Evolutionary conservation across 441 rosid species (phyloP), one percentile per base, ranked within the genome.

Genomic region (Pelargonium citronellum): DNA sequence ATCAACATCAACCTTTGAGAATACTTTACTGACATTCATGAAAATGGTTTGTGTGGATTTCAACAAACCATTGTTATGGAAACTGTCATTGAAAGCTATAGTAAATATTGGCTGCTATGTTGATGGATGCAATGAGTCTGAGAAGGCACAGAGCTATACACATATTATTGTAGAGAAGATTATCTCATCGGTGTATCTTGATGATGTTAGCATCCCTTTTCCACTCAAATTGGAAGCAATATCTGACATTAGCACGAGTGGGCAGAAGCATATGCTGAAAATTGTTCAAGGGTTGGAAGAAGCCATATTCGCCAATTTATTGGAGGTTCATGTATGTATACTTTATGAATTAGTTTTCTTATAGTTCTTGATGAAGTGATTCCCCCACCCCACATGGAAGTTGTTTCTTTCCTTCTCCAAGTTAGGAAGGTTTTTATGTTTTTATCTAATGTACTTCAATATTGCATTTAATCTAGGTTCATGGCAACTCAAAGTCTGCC

Each of bases 21-120:
- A 75, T 75, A 87, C 90, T 78, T 76, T 95, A 83, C 65, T 69
- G 76, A 81, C 82, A 68, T 77, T 89, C 57, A 73, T 85, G 51
- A 86, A 94, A 69, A 77, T 87, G 76, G 64, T 88, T 76, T 82
- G 77, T 15, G 69, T 39, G 68, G 81, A 86, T 69, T 87, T 78
- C 77, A 66, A 72, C 64, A 79, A 79, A 78, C 78, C 79, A 61
- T 64, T 73, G 47, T 61, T 78, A 69, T 95, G 99, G 96, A 89
- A 83, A 75, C 78, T 86, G 75, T 83, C 89, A 39, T 71, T 95
- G 82, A 89, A 85, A 76, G 95, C 95, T 37, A 78, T 91, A 27
- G 89, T 84, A 66, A 76, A 81, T 69, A 82, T 90, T 77, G 96
- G 96, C 77, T 85, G 83, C 39, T 87, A 79, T 79, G 75, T 90